A percentile compares a stretch with the other conserved stretches of the same genome.
Evolutionary conservation across 768 basidiomycete genomes (phyloP).

Genomic region (Macrolepiota fuliginosa): DNA sequence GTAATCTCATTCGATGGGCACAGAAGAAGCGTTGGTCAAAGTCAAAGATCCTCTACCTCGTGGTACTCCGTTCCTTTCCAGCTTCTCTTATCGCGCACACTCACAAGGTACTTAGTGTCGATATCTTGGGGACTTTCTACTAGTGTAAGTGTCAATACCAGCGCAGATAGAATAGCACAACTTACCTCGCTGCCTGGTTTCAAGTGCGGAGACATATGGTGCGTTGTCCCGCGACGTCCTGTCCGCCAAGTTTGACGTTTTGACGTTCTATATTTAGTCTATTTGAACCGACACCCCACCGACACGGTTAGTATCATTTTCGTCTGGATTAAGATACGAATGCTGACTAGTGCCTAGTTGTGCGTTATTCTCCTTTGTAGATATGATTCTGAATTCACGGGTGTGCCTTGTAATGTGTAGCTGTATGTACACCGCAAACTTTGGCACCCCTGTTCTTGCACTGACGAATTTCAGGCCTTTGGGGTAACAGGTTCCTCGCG

Average conservation of each 20-base stretch:
- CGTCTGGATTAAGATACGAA: too few species aligned
- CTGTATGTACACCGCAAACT: slow-evolving; percentile 12
- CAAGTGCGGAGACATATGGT: slow-evolving; percentile 2
- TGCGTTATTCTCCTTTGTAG: too few species aligned
- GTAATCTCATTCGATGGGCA: neutral
- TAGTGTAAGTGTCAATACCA: slow-evolving; percentile 15
- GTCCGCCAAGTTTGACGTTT: neutral
- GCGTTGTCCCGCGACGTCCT: neutral
- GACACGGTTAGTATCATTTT: neutral
- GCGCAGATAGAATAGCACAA: neutral
- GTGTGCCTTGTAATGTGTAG: neutral
- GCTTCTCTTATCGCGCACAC: neutral
- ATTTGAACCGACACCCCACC: neutral
- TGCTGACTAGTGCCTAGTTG: neutral
- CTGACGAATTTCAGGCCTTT: slow-evolving; percentile 14
- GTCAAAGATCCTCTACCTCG: slow-evolving; percentile 22
- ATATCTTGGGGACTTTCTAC: slow-evolving; percentile 20
- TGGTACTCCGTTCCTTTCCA: slow-evolving; percentile 10
- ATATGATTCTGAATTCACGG: too few species aligned
- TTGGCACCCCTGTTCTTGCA: neutral
- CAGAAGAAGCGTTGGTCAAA: slow-evolving; percentile 21
- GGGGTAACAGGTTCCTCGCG: slow-evolving; percentile 22
- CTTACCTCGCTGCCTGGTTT: neutral
- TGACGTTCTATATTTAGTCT: neutral
- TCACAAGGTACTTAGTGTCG: slow-evolving; percentile 14